phyloP scores from a whole-genome alignment of 768 basidiomycete species.

The Crepidotus variabilis region DNA sequence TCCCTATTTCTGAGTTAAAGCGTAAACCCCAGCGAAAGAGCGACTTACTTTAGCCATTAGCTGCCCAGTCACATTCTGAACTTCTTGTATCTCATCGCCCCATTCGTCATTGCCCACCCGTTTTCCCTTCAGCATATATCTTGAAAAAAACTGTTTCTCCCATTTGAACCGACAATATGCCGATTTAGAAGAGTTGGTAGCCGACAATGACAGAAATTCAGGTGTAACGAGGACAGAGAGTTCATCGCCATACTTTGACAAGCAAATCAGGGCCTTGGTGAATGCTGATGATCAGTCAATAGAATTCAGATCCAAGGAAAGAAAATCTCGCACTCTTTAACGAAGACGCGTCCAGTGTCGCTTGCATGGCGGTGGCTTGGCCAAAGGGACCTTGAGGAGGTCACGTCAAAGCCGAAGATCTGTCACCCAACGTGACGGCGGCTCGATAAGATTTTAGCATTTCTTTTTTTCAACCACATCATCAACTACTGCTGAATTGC shows the following conservation, averaged over 20 bases:
- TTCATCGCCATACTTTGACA: constrained; percentile 83
- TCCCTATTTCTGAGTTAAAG: constrained; percentile 34
- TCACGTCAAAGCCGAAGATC: too few relatives aligned
- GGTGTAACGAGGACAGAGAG: constrained; percentile 62
- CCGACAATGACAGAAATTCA: constrained; percentile 59
- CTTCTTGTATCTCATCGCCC: constrained; percentile 32
- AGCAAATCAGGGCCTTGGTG: constrained; percentile 68
- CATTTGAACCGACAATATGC: constrained; percentile 82
- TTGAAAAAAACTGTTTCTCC: constrained; percentile 63
- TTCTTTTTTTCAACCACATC: constrained; percentile 5
- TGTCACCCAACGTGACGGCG: background rate
- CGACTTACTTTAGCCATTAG: constrained; percentile 60
- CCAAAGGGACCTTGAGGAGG: too few relatives aligned
- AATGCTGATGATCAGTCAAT: constrained; percentile 48
- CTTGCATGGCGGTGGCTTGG: constrained; percentile 49
- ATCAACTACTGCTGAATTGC: background rate
- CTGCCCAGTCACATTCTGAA: constrained; percentile 53
- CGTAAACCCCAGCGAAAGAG: background rate
- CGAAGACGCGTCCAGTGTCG: constrained; percentile 57
- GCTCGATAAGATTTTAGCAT: background rate
- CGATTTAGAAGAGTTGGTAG: constrained; percentile 77
- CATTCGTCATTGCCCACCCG: constrained; percentile 13
- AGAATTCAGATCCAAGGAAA: constrained; percentile 7
- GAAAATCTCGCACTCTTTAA: constrained; percentile 38
- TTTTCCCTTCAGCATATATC: constrained; percentile 42